These are phyloP conservation scores for Coniferiporia sulphurascens DNA, from an alignment of 1,284 basidiomycete species.

Conservation along the genomic window DNA sequence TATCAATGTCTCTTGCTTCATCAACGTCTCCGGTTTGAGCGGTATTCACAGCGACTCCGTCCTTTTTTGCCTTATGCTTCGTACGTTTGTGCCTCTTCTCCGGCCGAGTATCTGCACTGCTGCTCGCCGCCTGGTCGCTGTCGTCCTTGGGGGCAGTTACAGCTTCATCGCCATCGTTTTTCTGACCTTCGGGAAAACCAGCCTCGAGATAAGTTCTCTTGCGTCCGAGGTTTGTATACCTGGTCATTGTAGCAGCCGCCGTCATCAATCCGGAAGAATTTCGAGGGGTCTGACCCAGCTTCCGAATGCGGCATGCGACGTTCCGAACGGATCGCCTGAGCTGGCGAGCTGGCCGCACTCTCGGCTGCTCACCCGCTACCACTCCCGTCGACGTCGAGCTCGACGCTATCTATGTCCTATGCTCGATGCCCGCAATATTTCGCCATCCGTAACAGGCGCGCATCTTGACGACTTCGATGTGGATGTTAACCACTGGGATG, in stretches of 20 bases:
- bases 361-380: too few species aligned
- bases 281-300: background rate
- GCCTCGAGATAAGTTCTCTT: conserved; percentile 71
- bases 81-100: conserved; percentile 31
- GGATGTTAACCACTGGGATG: conserved; percentile 2
- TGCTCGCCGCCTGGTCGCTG: conserved; percentile 9
- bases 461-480: background rate
- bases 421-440: conserved; percentile 10
- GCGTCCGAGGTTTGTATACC: conserved; percentile 63
- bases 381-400: background rate
- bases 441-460: background rate
- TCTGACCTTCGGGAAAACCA: conserved; percentile 39
- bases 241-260: conserved; percentile 51
- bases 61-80: conserved; percentile 25
- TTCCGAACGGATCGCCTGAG: background rate
- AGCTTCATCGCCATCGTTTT: background rate
- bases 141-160: background rate
- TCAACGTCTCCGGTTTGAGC: background rate
- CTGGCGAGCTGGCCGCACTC: background rate
- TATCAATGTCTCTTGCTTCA: background rate
- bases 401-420: conserved; percentile 9
- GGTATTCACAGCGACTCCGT: too few species aligned
- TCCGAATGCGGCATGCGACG: background rate
- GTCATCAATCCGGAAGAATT: too few species aligned
- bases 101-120: conserved; percentile 17